These are phyloP conservation scores for Cercospora sp. DNA, from an alignment of 2,329 filamentous ascomycete genomes.

Conservation along the genomic window DNA sequence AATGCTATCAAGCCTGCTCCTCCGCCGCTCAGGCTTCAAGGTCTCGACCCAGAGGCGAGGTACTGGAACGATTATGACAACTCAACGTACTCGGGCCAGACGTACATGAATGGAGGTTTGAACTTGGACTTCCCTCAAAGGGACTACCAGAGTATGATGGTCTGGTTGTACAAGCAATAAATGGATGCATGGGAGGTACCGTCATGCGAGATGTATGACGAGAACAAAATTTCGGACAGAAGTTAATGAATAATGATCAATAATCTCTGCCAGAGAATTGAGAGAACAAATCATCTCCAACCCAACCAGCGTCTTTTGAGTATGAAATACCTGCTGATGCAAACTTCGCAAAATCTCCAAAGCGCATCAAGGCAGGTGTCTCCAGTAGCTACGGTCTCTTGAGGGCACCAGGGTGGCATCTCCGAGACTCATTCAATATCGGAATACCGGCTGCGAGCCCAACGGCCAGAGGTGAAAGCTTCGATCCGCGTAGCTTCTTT, in stretches of 20 bases:
- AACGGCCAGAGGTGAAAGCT: too few species aligned
- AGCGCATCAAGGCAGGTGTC: too few species aligned
- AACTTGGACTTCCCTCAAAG: constrained; percentile 52
- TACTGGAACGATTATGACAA: constrained; percentile 57
- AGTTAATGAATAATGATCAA: neutral
- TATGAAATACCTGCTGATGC: too few species aligned
- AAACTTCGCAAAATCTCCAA: too few species aligned
- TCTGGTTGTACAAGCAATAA: constrained; percentile 47
- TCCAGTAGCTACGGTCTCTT: too few species aligned
- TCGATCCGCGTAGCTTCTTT: too few species aligned
- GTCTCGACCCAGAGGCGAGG: constrained; percentile 55
- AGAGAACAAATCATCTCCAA: too few species aligned
- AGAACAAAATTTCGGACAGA: neutral
- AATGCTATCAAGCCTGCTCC: constrained; percentile 55
- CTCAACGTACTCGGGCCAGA: constrained; percentile 57
- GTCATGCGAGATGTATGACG: too few species aligned
- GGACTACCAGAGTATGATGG: constrained; percentile 60
- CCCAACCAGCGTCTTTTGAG: too few species aligned
- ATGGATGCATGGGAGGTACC: neutral
- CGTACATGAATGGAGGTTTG: constrained; percentile 63
- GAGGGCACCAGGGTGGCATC: too few species aligned
- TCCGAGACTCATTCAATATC: too few species aligned
- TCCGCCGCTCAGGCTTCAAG: constrained; percentile 58
- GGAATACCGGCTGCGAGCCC: too few species aligned
- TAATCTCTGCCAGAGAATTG: neutral